Conservation (phyloP, 768 basidiomycete species). For the Tulasnella sp. region DNA sequence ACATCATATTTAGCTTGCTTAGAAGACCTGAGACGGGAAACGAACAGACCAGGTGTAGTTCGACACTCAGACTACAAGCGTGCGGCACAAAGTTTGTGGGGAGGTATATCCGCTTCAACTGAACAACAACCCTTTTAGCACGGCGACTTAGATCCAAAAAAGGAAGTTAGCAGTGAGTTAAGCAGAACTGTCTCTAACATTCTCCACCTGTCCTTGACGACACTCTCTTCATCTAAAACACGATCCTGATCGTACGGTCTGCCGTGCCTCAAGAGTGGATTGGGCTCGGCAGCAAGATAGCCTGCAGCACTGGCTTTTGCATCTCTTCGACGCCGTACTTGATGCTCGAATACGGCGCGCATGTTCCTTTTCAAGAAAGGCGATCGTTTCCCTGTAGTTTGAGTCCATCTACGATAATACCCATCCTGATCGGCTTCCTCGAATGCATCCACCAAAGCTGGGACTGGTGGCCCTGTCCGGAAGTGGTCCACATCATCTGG, state of each 20-base stretch:
- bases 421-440: not conserved
- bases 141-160: not conserved
- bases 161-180: not conserved
- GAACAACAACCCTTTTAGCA: not conserved
- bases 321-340: not conserved
- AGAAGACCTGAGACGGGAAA: not conserved
- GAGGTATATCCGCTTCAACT: not conserved
- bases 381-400: not conserved
- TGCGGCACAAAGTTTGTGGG: not conserved
- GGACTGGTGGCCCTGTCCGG: not conserved
- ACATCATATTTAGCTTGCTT: not conserved
- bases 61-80: not conserved
- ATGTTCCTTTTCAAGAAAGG: slow-evolving; percentile 1
- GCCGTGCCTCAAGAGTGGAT: not conserved
- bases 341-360: not conserved
- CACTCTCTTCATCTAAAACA: not conserved
- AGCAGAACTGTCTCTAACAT: no score
- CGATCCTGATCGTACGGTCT: not conserved
- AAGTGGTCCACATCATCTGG: not conserved
- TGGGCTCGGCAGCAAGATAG: not conserved
- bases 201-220: not conserved
- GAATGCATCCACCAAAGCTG: not conserved
- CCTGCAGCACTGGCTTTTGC: not conserved
- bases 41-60: not conserved
- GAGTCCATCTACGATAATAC: not conserved